Conservation (phyloP, 768 basidiomycete genomes). For the Multifurca ochricompacta region DNA sequence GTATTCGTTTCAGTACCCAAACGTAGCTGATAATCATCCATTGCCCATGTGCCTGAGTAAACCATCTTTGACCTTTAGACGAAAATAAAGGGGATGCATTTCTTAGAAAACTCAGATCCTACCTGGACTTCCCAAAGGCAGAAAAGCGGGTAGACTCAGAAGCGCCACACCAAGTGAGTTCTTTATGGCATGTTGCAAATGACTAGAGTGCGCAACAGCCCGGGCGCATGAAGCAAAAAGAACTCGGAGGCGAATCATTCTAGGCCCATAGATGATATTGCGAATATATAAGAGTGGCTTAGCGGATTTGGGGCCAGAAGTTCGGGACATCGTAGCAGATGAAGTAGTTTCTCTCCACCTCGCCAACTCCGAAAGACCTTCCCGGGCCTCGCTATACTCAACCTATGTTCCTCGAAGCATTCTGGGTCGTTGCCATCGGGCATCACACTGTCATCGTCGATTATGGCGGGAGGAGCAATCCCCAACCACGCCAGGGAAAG, state of each 20-base stretch:
- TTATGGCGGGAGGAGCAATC: slow-evolving; percentile 12
- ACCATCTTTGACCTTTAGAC: slow-evolving; percentile 33
- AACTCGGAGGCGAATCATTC: slow-evolving; percentile 28
- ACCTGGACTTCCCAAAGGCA: slow-evolving; percentile 32
- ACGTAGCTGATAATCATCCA: slow-evolving; percentile 46
- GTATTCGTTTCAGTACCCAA: slow-evolving; percentile 47
- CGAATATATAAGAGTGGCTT: slow-evolving; percentile 23
- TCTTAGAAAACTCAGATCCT: neutral
- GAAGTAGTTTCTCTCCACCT: slow-evolving; percentile 3
- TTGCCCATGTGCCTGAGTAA: slow-evolving; percentile 33
- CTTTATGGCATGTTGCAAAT: slow-evolving; percentile 40
- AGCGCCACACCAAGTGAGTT: slow-evolving; percentile 38
- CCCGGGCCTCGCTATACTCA: slow-evolving; percentile 16
- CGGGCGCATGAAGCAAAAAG: slow-evolving; percentile 28
- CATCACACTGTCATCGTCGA: slow-evolving; percentile 7
- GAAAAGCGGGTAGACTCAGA: slow-evolving; percentile 37
- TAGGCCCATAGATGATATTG: slow-evolving; percentile 20
- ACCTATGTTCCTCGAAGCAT: neutral
- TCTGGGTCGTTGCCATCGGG: slow-evolving; percentile 4
- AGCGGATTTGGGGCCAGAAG: neutral
- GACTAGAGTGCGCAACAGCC: slow-evolving; percentile 32
- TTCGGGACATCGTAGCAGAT: neutral
- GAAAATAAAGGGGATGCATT: neutral
- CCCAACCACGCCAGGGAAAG: slow-evolving; percentile 18
- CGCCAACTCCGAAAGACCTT: slow-evolving; percentile 14